Conservation (phyloP, 148 eudicot species). For the Diospyros kaki region DNA sequence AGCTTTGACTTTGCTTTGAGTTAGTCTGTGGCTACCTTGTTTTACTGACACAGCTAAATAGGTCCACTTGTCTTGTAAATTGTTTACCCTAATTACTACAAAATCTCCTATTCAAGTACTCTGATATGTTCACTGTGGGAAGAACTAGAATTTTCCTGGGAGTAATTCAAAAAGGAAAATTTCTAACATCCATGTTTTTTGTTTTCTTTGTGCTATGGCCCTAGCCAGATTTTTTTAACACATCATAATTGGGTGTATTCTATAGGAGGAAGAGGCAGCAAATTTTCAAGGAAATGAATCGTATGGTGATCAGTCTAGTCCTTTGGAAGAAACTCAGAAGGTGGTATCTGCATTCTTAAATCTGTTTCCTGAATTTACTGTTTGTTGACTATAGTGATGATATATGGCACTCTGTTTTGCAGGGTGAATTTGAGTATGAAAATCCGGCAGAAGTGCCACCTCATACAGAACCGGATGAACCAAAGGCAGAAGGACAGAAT, state of each 20-base stretch:
- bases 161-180: neutral
- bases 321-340: constrained; percentile 49
- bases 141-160: neutral
- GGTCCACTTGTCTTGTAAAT: no score
- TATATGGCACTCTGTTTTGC: constrained; percentile 12
- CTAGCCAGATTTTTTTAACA: neutral
- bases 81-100: neutral
- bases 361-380: neutral
- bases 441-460: constrained; percentile 33
- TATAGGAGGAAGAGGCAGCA: constrained; percentile 43
- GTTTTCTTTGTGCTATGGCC: neutral
- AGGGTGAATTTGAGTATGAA: constrained; percentile 44
- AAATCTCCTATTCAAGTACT: no score
- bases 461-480: constrained; percentile 31
- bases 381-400: neutral
- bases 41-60: constrained; percentile 1
- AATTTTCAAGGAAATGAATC: constrained; percentile 45
- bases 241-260: constrained; percentile 6
- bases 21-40: neutral
- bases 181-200: neutral
- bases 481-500: constrained; percentile 22
- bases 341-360: constrained; percentile 20
- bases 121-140: neutral
- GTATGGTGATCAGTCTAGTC: constrained; percentile 34
- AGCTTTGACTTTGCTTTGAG: neutral